Conservation (phyloP, 73 alveolate genomes). For the Blepharisma stoltei region DNA sequence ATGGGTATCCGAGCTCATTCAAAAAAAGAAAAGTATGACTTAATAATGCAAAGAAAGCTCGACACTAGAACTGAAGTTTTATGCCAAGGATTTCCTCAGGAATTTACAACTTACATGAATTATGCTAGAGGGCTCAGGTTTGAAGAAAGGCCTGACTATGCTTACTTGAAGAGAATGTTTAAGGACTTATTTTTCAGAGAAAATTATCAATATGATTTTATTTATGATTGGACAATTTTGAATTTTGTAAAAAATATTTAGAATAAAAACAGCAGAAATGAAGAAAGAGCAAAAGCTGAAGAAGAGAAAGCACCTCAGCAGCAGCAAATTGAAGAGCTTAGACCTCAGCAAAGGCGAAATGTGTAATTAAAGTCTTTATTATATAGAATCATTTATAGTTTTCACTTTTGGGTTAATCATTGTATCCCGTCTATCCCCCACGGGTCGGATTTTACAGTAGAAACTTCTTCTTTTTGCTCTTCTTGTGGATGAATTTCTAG, state of each 20-base stretch:
- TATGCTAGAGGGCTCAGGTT: constrained; percentile 72
- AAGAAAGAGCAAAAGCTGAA: background rate
- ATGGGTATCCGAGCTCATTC: constrained; percentile 46
- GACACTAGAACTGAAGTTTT: constrained; percentile 66
- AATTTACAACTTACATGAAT: constrained; percentile 67
- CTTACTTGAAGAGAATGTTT: constrained; percentile 70
- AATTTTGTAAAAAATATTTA: constrained; percentile 8
- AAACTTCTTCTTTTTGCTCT: no score
- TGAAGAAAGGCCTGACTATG: constrained; percentile 83
- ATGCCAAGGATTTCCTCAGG: constrained; percentile 76
- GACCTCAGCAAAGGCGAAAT: no score
- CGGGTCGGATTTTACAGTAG: no score
- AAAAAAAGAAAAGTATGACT: constrained; percentile 62
- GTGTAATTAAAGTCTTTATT: no score
- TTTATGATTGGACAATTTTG: constrained; percentile 55
- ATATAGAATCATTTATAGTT: no score
- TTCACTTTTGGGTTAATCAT: no score
- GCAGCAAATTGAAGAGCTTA: no score
- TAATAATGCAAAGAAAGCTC: constrained; percentile 82
- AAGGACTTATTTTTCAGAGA: constrained; percentile 50
- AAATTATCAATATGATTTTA: constrained; percentile 53
- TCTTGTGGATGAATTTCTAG: no score
- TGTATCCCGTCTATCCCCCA: no score
- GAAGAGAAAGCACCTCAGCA: background rate
- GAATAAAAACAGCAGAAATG: background rate